phyloP scores from a whole-genome alignment of 768 basidiomycete species.

The Astraeus odoratus region DNA sequence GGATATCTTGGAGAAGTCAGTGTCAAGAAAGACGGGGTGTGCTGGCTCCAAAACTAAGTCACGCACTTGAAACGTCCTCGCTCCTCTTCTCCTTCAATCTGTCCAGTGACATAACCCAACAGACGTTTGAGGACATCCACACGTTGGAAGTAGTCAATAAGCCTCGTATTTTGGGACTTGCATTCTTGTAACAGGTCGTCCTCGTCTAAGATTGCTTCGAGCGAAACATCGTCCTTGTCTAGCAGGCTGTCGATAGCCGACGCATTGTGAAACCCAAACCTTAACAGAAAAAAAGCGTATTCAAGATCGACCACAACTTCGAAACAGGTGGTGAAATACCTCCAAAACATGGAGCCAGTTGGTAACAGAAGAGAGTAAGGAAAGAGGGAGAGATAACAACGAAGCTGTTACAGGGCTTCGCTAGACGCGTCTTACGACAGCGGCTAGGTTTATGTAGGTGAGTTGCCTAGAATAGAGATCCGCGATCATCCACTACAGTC shows the following conservation, averaged over 20 bases:
- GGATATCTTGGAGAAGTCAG: slow-evolving; percentile 58
- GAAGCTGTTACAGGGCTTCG: slow-evolving; percentile 1
- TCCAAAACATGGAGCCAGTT: slow-evolving; percentile 40
- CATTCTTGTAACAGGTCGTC: slow-evolving; percentile 92
- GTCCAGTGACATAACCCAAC: slow-evolving; percentile 80
- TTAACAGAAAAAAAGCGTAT: slow-evolving; percentile 27
- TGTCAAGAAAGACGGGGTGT: slow-evolving; percentile 1
- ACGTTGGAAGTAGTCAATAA: slow-evolving; percentile 82
- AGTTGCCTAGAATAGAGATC: slow-evolving; percentile 22
- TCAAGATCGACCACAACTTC: neutral
- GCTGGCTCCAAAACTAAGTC: neutral
- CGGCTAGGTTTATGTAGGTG: slow-evolving; percentile 7
- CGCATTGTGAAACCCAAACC: slow-evolving; percentile 88
- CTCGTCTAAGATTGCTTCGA: slow-evolving; percentile 90
- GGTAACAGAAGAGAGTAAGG: slow-evolving; percentile 10
- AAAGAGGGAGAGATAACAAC: slow-evolving; percentile 5
- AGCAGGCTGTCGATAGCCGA: slow-evolving; percentile 86
- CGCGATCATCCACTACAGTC: slow-evolving; percentile 6
- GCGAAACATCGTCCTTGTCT: slow-evolving; percentile 81
- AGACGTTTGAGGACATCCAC: slow-evolving; percentile 75
- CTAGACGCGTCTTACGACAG: slow-evolving; percentile 19
- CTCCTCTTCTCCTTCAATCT: slow-evolving; percentile 78
- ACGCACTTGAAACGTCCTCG: slow-evolving; percentile 78
- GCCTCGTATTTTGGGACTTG: slow-evolving; percentile 86
- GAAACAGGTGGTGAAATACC: slow-evolving; percentile 25